These are phyloP conservation scores for Macrophomina pseudophaseolina DNA, from an alignment of 2,329 filamentous ascomycete genomes.

Conservation along the genomic window DNA sequence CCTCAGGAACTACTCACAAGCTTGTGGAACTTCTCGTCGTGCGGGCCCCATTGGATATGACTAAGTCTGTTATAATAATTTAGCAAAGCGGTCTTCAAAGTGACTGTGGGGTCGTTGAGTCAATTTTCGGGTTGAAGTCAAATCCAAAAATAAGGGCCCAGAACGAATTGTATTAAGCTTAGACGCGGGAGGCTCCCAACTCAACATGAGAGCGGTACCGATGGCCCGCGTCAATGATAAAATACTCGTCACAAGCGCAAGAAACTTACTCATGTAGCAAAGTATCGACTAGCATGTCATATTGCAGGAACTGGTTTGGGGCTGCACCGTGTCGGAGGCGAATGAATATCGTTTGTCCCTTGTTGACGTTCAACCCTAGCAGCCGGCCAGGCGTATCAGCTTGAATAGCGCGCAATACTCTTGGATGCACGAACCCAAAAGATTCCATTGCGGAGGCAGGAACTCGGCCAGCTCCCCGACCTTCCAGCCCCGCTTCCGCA, in stretches of 20 bases:
- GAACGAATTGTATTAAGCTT: background rate
- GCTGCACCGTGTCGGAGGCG: constrained; percentile 79
- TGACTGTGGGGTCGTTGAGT: background rate
- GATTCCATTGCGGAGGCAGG: constrained; percentile 73
- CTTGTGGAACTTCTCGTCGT: constrained; percentile 80
- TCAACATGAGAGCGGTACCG: background rate
- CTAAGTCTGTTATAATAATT: constrained; percentile 59
- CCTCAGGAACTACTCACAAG: constrained; percentile 46
- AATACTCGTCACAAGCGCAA: background rate
- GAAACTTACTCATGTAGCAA: constrained; percentile 79
- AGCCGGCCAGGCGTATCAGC: background rate
- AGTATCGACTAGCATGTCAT: constrained; percentile 84
- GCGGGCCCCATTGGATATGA: constrained; percentile 85
- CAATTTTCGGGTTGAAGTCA: background rate
- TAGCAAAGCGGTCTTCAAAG: background rate
- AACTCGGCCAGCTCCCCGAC: constrained; percentile 84
- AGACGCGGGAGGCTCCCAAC: background rate
- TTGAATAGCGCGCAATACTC: background rate
- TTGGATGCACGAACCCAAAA: constrained; percentile 63
- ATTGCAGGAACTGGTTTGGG: constrained; percentile 74
- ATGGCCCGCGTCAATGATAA: background rate
- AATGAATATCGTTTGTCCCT: constrained; percentile 78
- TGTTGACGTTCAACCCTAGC: constrained; percentile 74
- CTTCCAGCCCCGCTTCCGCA: constrained; percentile 83
- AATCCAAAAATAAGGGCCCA: background rate